phyloP scores from a whole-genome alignment of 108 stramenopile species.

The Discostella stelligeroides region DNA sequence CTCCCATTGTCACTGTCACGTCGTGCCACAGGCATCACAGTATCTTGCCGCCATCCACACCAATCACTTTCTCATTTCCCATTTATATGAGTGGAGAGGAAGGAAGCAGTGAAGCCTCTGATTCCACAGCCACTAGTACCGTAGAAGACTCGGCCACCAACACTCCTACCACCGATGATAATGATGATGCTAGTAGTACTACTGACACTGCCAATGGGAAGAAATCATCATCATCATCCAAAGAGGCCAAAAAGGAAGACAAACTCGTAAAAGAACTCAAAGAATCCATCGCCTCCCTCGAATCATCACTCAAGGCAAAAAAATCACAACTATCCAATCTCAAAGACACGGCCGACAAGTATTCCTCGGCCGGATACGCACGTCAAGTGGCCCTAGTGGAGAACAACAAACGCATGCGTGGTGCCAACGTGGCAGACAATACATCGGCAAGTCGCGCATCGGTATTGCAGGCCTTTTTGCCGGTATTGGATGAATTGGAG shows the following conservation, averaged over 20 bases:
- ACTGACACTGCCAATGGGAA: too few species aligned
- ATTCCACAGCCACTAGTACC: neutral
- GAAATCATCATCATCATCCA: neutral
- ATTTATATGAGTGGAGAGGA: conserved; percentile 35
- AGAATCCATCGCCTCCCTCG: conserved; percentile 66
- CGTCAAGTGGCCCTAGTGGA: conserved; percentile 83
- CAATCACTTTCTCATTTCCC: neutral
- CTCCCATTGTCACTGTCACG: neutral
- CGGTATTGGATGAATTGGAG: conserved; percentile 65
- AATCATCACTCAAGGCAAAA: conserved; percentile 62
- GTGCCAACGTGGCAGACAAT: conserved; percentile 55
- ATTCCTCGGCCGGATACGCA: conserved; percentile 75
- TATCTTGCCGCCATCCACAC: neutral
- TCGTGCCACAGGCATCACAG: conserved; percentile 1
- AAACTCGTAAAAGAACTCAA: conserved; percentile 69
- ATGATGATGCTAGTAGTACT: too few species aligned
- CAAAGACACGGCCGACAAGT: conserved; percentile 65
- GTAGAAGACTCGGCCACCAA: conserved; percentile 16
- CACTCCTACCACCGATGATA: neutral
- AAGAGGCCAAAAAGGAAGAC: conserved; percentile 36
- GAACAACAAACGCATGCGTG: conserved; percentile 69
- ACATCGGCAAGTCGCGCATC: conserved; percentile 52
- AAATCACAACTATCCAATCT: conserved; percentile 42
- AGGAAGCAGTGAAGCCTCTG: conserved; percentile 7
- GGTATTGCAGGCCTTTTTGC: conserved; percentile 63